These are phyloP conservation scores for Cercospora berteroae DNA, from an alignment of 2,329 filamentous ascomycete genomes.

Conservation along the genomic window DNA sequence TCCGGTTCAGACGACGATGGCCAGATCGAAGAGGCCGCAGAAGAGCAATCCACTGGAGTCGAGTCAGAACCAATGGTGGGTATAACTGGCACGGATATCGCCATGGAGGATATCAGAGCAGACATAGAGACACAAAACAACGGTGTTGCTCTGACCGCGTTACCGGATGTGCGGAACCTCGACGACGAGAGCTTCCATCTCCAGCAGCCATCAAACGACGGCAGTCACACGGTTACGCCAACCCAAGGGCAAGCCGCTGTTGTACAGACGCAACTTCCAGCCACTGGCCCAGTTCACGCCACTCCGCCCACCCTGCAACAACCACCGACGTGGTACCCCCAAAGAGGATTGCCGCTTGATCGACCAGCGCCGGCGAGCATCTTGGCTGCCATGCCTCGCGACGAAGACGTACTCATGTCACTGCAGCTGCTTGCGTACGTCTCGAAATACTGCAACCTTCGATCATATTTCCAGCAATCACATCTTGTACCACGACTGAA, in stretches of 20 bases:
- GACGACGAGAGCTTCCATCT: constrained; percentile 91
- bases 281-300: constrained; percentile 65
- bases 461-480: constrained; percentile 91
- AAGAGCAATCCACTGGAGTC: constrained; percentile 75
- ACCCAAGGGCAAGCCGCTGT: constrained; percentile 46
- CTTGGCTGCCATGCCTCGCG: constrained; percentile 86
- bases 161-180: constrained; percentile 77
- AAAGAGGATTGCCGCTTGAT: constrained; percentile 30
- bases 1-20: constrained; percentile 87
- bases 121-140: constrained; percentile 65
- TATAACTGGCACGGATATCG: constrained; percentile 71
- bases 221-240: constrained; percentile 71
- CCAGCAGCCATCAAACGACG: constrained; percentile 79
- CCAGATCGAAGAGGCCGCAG: constrained; percentile 76
- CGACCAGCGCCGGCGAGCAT: constrained; percentile 57
- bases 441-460: constrained; percentile 95
- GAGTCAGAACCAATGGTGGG: constrained; percentile 73
- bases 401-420: constrained; percentile 98
- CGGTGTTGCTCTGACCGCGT: constrained; percentile 68
- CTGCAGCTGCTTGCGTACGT: constrained; percentile 95
- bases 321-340: constrained; percentile 44
- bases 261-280: constrained; percentile 39
- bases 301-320: constrained; percentile 71
- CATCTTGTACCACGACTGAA: constrained; percentile 90
- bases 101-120: constrained; percentile 84